A percentile compares a stretch with the other conserved stretches of the same genome.
phyloP scores from a whole-genome alignment of 2,329 filamentous ascomycete species.

The Thelonectria discophora region DNA sequence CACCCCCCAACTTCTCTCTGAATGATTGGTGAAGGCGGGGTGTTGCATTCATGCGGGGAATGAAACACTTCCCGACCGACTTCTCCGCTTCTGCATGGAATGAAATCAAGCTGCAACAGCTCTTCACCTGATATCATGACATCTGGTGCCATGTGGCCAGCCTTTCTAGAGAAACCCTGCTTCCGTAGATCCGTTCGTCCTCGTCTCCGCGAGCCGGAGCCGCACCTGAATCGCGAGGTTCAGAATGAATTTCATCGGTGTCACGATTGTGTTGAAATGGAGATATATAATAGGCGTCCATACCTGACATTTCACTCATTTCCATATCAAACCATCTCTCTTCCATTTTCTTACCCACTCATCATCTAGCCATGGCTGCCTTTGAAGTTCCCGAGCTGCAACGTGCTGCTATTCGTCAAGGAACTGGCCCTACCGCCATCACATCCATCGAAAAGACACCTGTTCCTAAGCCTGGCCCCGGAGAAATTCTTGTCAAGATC shows the following conservation, averaged over 20 bases:
- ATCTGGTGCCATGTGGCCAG: not conserved
- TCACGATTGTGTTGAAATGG: not conserved
- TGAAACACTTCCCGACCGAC: not conserved
- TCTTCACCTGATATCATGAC: not conserved
- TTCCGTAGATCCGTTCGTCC: constrained; percentile 8
- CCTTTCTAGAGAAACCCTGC: constrained; percentile 5
- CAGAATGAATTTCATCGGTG: not conserved
- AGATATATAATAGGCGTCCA: not conserved
- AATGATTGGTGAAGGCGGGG: not conserved
- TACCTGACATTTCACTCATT: not conserved
- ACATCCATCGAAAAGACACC: constrained; percentile 29
- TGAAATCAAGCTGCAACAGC: not conserved
- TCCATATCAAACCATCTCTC: not conserved
- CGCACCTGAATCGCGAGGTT: constrained; percentile 3
- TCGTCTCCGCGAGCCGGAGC: not conserved
- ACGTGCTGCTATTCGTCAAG: constrained; percentile 38
- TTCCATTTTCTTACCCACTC: not conserved
- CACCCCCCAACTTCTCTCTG: not conserved
- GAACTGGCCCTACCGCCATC: constrained; percentile 24
- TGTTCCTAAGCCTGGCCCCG: constrained; percentile 32
- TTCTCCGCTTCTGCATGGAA: not conserved
- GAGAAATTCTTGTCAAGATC: constrained; percentile 38
- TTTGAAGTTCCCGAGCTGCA: constrained; percentile 30
- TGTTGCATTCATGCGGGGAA: constrained; percentile 2
- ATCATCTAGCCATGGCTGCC: constrained; percentile 25